Evolutionary conservation across 164 flowering plant genomes (phyloP).

Genomic region (Hamamelis virginiana): DNA sequence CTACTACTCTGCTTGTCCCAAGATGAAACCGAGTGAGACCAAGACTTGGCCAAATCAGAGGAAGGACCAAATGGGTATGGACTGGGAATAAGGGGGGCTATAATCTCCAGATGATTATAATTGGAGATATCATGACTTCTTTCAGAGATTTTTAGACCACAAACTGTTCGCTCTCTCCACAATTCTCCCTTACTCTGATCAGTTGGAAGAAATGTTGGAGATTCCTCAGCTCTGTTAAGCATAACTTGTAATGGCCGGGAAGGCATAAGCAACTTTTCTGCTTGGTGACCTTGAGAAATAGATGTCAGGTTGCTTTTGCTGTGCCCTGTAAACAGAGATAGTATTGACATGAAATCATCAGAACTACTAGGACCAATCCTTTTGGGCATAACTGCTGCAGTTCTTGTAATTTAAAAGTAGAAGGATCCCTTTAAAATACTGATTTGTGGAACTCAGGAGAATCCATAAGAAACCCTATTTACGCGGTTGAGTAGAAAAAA

Average conservation of each 20-base stretch:
- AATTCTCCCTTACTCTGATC: conserved; percentile 31
- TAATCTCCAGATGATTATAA: conserved; percentile 17
- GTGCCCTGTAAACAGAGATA: conserved; percentile 32
- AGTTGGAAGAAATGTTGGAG: conserved; percentile 19
- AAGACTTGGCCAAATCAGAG: conserved; percentile 27
- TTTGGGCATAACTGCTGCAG: too few relatives aligned
- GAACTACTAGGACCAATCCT: background rate
- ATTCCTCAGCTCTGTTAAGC: conserved; percentile 26
- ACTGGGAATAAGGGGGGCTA: conserved; percentile 22
- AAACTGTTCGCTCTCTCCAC: conserved; percentile 23
- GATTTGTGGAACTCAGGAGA: background rate
- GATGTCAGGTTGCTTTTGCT: conserved; percentile 25
- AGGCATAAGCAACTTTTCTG: conserved; percentile 29
- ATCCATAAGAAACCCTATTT: background rate
- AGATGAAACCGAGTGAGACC: conserved; percentile 28
- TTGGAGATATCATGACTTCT: conserved; percentile 24
- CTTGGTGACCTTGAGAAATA: conserved; percentile 25
- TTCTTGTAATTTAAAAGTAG: background rate
- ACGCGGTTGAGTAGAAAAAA: background rate
- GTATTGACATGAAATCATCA: conserved; percentile 5
- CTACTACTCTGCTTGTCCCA: conserved; percentile 33
- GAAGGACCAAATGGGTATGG: conserved; percentile 17
- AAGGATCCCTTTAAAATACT: background rate
- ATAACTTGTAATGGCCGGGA: conserved; percentile 26
- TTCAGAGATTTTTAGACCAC: conserved; percentile 23